Base-by-base conservation (phyloP, 768 basidiomycete species). In the Xerocomellus amylosporus region DNA sequence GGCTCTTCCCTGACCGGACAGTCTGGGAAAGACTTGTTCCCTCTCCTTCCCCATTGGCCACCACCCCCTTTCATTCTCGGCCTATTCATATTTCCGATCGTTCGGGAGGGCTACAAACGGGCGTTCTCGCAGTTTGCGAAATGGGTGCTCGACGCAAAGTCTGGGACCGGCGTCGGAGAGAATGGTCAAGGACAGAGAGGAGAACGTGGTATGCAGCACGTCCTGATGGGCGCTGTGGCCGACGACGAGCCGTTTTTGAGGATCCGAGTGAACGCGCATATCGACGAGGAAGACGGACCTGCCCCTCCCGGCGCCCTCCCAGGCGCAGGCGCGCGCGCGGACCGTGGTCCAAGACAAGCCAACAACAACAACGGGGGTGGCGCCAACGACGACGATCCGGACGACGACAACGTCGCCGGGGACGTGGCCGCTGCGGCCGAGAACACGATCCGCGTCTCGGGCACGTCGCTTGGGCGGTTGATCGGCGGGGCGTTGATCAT, bases 401-500 rank as follows among this genome's bases (percentile, higher is more conserved):
- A 30, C 19, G 62, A 59, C 13, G 56, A 48, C 22, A 54, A 57
- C 5, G 60, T 22, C 0, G 41, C 45, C 6, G 71, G 46, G 28
- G 70, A 77, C 28, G 75, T 60, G 15, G 83, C 74, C 8, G 79
- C 71, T 1, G 85, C 78, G 3, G 84, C 84, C 1, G 80, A 84
- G 59, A 79, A 81, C 56, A 78, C 81, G 39, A 79, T 87, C 49
- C 77, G 79, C 39, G 71, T 84, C 59, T 80, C 81, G 19, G 77
- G 80, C 17, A 74, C 80, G 17, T 83, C 85, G 0, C 63, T 89
- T 4, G 88, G 88, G 1, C 80, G 87, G 13, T 73, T 81, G 61
- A 69, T 91, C 44, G 86, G 84, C 20, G 87, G 88, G 4, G 87
- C 88, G 1, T 71, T 91, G 17, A 71, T 86, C 54, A 75, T 87